Evolutionary conservation across 345 rosid genomes (phyloP).

Genomic region (Reutealis trisperma): DNA sequence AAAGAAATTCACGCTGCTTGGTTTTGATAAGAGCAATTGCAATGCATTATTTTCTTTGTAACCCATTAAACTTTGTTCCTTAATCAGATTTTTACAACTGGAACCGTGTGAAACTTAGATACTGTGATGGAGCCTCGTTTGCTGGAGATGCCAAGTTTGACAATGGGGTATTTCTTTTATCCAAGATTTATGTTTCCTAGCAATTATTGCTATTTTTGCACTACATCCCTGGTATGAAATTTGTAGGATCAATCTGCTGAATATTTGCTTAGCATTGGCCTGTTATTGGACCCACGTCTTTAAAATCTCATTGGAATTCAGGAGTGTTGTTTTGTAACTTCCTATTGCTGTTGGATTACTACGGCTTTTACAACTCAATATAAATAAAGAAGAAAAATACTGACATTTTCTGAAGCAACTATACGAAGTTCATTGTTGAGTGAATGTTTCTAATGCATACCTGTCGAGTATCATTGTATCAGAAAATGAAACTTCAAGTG

Average conservation of each 20-base stretch:
- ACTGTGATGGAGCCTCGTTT: constrained; percentile 97
- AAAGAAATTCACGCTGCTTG: background rate
- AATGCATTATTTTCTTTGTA: background rate
- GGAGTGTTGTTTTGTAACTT: background rate
- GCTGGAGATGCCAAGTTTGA: constrained; percentile 63
- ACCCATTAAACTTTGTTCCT: background rate
- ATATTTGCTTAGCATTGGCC: background rate
- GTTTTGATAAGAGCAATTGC: background rate
- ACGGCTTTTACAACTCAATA: background rate
- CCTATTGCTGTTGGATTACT: background rate
- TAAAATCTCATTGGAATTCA: background rate
- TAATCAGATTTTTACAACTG: constrained; percentile 89
- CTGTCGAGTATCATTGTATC: background rate
- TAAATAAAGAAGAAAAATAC: background rate
- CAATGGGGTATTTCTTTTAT: constrained; percentile 60
- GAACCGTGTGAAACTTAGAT: constrained; percentile 92
- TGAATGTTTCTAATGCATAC: background rate
- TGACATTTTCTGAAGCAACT: background rate
- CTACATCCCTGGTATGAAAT: background rate
- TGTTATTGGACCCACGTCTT: background rate
- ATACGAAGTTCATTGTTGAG: background rate
- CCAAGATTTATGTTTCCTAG: background rate
- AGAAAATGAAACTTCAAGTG: background rate
- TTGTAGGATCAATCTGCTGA: background rate
- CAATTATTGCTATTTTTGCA: too few species aligned